Conservation (phyloP, 352 stramenopile genomes). For the Aphanomyces invadans region DNA sequence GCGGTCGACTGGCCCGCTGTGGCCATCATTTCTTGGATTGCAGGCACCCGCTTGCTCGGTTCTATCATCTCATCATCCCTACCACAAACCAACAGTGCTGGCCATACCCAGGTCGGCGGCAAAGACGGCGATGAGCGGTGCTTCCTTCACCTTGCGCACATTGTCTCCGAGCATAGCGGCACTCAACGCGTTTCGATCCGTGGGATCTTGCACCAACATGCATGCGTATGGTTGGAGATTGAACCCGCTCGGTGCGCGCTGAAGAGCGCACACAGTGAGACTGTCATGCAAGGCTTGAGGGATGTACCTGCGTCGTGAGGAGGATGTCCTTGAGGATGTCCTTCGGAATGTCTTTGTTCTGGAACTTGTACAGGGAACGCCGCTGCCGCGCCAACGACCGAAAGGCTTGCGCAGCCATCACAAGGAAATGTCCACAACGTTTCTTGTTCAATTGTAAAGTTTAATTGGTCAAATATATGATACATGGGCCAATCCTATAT, state of each 20-base stretch:
- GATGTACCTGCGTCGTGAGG: constrained; percentile 7
- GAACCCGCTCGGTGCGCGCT: constrained; percentile 70
- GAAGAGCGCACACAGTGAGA: not conserved
- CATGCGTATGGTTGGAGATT: constrained; percentile 77
- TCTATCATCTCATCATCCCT: constrained; percentile 33
- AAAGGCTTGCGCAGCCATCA: constrained; percentile 7
- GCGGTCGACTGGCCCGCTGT: constrained; percentile 42
- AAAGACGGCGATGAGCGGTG: constrained; percentile 73
- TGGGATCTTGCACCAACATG: constrained; percentile 60
- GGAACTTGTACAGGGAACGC: constrained; percentile 5
- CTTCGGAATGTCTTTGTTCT: constrained; percentile 3
- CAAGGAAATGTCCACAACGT: not conserved
- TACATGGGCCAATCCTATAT: constrained; percentile 1
- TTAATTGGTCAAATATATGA: not conserved
- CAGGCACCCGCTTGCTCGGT: constrained; percentile 57
- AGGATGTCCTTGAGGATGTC: constrained; percentile 19
- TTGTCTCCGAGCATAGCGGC: constrained; percentile 76
- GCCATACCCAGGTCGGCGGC: constrained; percentile 57
- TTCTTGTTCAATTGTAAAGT: not conserved
- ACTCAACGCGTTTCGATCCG: constrained; percentile 56
- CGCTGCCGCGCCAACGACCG: constrained; percentile 21
- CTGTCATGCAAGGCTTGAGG: not conserved
- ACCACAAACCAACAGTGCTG: too few species aligned
- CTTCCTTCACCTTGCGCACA: constrained; percentile 60
- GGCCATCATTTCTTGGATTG: constrained; percentile 58